Conservation (phyloP, 2,329 filamentous ascomycete genomes). For the Penicillium sp. region DNA sequence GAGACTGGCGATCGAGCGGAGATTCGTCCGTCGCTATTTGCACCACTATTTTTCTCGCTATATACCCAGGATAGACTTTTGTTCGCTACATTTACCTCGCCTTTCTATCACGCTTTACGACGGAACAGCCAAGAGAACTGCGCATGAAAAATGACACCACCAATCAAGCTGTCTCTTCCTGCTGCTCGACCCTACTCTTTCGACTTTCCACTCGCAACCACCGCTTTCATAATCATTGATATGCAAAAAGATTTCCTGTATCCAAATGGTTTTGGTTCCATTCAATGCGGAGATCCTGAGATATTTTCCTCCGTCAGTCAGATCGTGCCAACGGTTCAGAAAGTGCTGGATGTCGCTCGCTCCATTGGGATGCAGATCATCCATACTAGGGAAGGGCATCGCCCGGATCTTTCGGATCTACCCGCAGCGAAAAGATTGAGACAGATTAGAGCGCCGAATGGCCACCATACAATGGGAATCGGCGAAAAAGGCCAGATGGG, state of each 20-base stretch:
- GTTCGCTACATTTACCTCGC: too few species aligned
- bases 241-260: conserved; percentile 3
- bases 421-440: neutral
- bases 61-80: too few species aligned
- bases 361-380: neutral
- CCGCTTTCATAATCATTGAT: neutral
- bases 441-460: neutral
- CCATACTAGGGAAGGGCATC: conserved; percentile 1
- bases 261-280: neutral
- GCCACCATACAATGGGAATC: conserved; percentile 1
- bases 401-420: neutral
- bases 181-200: neutral
- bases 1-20: too few species aligned
- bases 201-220: neutral
- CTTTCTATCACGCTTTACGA: too few species aligned
- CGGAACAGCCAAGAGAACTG: neutral
- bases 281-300: conserved; percentile 1
- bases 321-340: neutral
- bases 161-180: neutral
- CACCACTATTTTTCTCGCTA: too few species aligned
- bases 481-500: neutral
- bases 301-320: neutral
- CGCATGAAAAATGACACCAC: neutral
- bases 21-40: too few species aligned
- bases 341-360: neutral